These are phyloP conservation scores for Coemansia aciculifera DNA, from an alignment of 192 early-diverging fungal species.

Conservation along the genomic window DNA sequence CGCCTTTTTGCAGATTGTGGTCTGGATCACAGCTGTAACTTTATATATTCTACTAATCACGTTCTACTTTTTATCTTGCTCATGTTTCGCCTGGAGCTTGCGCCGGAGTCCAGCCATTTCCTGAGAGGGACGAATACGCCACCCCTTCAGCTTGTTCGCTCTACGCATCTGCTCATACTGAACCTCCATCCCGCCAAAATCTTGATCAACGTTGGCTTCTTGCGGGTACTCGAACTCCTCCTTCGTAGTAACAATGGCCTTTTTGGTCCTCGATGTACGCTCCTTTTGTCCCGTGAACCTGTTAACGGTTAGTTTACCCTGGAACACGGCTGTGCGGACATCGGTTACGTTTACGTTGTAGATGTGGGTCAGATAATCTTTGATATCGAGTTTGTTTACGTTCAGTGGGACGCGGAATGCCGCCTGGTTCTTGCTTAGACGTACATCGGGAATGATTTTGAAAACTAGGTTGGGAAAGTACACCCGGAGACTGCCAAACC, in stretches of 20 bases:
- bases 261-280: conserved; percentile 56
- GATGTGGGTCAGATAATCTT: conserved; percentile 77
- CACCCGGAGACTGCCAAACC: conserved; percentile 61
- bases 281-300: conserved; percentile 32
- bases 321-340: conserved; percentile 89
- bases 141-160: conserved; percentile 48
- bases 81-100: conserved; percentile 16
- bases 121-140: conserved; percentile 33
- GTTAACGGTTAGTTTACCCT: conserved; percentile 56
- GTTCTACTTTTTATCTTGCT: background rate
- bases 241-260: conserved; percentile 70
- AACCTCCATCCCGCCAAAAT: conserved; percentile 45
- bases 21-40: background rate
- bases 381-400: conserved; percentile 94
- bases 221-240: conserved; percentile 66
- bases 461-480: conserved; percentile 88
- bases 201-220: conserved; percentile 40
- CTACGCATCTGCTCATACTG: conserved; percentile 30
- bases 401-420: conserved; percentile 88
- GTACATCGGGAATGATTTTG: conserved; percentile 70
- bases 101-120: conserved; percentile 22
- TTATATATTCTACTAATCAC: background rate
- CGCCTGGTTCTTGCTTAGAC: conserved; percentile 79
- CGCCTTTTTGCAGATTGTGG: background rate
- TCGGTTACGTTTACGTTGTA: conserved; percentile 81